Base-by-base conservation (phyloP, 441 rosid species). In the Pelargonium citronellum region DNA sequence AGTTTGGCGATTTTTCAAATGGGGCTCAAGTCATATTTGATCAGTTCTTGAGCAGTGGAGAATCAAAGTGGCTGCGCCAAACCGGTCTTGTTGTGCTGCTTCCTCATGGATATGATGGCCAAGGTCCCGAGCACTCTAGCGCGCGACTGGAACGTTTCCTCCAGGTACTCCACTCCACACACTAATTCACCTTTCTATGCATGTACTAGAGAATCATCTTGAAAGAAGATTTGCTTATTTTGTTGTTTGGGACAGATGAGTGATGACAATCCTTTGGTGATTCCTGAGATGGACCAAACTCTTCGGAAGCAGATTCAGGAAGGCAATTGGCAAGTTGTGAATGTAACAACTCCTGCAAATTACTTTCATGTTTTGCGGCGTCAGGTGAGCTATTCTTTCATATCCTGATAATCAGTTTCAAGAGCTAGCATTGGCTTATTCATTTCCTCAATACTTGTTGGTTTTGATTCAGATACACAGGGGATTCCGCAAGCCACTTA, bases 121-220 rank as follows among this genome's bases (percentile, higher is more conserved):
- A 92, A 67, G 99, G 99, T 39, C 99, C 99, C 76, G 99, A 95
- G 79, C 98, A 95, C 84, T 95, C 99, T 65, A 95, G 99, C 74
- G 96, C 91, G 11, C 87, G 97, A 24, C 77, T 95, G 79, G 99
- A 95, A 77, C 91, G 99, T 24, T 95, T 82, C 86, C 97, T 95
- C 74, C 97, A 86, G 96, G 99, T 94, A 83, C 64, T 39, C n/a
- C 2, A 24, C 19, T 16, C 7, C 17, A 7, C 10, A 4, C 7
- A 67, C 46, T 12, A 4, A 7, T 67, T 53, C n/a, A n/a, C 1
- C n/a, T 53, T 13, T 53, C n/a, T 47, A 47, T 47, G 13, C 53
- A 47, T 47, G 53, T 47, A 47, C 13, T 13, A 8, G 1, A 8
- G 3, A 1, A 47, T 8, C 5, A 1, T 47, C 53, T 47, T 47